A percentile compares a stretch with the other conserved stretches of the same genome.
phyloP scores from a whole-genome alignment of 768 basidiomycete species.

The Heimioporus sp. region DNA sequence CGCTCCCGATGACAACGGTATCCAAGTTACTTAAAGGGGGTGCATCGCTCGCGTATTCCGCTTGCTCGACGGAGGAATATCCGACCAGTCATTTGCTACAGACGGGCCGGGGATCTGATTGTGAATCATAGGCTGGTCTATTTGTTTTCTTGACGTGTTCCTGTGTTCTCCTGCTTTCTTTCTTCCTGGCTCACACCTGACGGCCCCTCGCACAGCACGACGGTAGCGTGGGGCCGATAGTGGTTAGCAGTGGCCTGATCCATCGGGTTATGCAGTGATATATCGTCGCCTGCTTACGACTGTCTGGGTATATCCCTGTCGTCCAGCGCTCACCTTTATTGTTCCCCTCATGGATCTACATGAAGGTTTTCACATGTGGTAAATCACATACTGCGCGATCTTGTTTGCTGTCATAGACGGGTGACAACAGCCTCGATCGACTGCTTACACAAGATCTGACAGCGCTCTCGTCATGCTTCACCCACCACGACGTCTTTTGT shows the following conservation, averaged over 20 bases:
- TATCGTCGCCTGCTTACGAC: too few species aligned
- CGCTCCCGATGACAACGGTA: slow-evolving; percentile 74
- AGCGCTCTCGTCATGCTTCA: not conserved
- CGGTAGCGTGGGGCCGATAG: slow-evolving; percentile 59
- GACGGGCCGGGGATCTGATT: slow-evolving; percentile 84
- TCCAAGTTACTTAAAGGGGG: slow-evolving; percentile 65
- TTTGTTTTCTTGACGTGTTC: too few species aligned
- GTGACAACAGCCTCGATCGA: slow-evolving; percentile 92
- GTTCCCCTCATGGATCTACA: too few species aligned
- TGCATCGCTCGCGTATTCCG: not conserved
- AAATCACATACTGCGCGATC: too few species aligned
- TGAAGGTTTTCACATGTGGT: too few species aligned
- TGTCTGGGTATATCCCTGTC: too few species aligned
- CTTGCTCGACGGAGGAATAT: not conserved
- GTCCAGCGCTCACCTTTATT: too few species aligned
- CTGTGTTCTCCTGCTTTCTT: too few species aligned
- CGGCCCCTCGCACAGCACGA: slow-evolving; percentile 40
- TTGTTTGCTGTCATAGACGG: too few species aligned
- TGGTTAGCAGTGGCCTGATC: too few species aligned
- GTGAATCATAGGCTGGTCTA: slow-evolving; percentile 80
- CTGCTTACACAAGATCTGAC: slow-evolving; percentile 75
- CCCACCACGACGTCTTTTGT: slow-evolving; percentile 64
- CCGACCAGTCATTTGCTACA: slow-evolving; percentile 72
- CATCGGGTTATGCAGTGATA: too few species aligned
- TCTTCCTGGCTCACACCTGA: slow-evolving; percentile 2